Conservation (phyloP, 805 yeast genomes). For the Limtongozyma cylindracea region DNA sequence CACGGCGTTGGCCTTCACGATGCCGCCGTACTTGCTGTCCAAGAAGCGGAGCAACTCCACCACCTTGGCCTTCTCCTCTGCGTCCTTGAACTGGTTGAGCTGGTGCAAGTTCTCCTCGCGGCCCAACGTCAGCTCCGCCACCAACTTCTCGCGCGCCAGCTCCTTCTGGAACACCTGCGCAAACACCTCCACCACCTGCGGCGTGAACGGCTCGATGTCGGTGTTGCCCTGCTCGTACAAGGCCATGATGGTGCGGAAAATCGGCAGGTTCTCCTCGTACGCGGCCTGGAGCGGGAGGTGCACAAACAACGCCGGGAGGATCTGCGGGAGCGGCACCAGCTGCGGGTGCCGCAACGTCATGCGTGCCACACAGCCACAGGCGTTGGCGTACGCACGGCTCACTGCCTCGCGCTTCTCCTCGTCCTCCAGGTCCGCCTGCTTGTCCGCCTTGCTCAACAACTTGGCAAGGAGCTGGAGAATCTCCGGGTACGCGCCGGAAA, state of each 20-base stretch:
- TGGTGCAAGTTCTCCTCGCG: conserved; percentile 65
- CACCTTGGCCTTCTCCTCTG: conserved; percentile 37
- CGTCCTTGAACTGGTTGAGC: conserved; percentile 53
- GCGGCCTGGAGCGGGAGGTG: conserved; percentile 78
- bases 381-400: conserved; percentile 75
- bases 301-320: conserved; percentile 47
- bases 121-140: conserved; percentile 55
- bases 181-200: conserved; percentile 39
- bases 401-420: conserved; percentile 61
- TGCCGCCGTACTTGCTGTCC: conserved; percentile 36
- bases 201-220: conserved; percentile 26
- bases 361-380: conserved; percentile 93
- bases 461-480: conserved; percentile 56
- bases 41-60: conserved; percentile 49
- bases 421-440: conserved; percentile 22
- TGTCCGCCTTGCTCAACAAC: conserved; percentile 44
- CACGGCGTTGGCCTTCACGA: conserved; percentile 24
- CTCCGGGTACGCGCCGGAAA: conserved; percentile 36
- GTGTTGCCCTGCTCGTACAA: conserved; percentile 42
- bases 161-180: conserved; percentile 53
- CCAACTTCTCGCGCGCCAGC: conserved; percentile 42
- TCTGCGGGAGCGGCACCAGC: conserved; percentile 49
- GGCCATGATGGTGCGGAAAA: conserved; percentile 51
- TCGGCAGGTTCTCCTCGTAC: conserved; percentile 80
- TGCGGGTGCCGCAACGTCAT: conserved; percentile 50